A percentile compares a stretch with the other conserved stretches of the same genome.
These are phyloP conservation scores for Thielaviopsis ethacetica DNA, from an alignment of 2,329 filamentous ascomycete species.

Conservation along the genomic window DNA sequence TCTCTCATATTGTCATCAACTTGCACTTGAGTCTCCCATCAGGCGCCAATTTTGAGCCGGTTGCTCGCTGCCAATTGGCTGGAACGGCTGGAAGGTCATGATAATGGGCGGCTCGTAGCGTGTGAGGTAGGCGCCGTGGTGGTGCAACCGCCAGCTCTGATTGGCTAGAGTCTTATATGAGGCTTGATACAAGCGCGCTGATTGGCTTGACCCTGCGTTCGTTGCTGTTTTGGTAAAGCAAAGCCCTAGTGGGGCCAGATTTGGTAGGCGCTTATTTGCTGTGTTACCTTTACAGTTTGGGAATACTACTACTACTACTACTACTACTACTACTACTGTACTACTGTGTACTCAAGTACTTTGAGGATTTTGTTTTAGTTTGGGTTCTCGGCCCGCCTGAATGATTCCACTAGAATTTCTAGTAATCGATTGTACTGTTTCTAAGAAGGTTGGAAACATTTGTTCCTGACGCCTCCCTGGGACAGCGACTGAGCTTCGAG, in stretches of 20 bases:
- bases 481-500: no score
- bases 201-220: background rate
- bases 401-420: no score
- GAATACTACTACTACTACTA: no score
- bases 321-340: no score
- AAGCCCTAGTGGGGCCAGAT: background rate
- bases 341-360: no score
- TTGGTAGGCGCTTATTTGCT: background rate
- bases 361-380: no score
- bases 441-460: no score
- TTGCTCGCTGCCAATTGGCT: background rate
- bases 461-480: no score
- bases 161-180: background rate
- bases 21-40: background rate
- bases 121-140: background rate
- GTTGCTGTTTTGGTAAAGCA: background rate
- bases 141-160: background rate
- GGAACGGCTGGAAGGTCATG: constrained; percentile 3
- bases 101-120: background rate
- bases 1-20: background rate
- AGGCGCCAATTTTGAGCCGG: background rate
- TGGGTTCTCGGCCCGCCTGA: no score
- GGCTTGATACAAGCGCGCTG: background rate
- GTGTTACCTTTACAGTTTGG: background rate
- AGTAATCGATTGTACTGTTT: no score